Evolutionary conservation across 75 land plant genomes (phyloP).

Genomic region (Sequoiadendron giganteum): DNA sequence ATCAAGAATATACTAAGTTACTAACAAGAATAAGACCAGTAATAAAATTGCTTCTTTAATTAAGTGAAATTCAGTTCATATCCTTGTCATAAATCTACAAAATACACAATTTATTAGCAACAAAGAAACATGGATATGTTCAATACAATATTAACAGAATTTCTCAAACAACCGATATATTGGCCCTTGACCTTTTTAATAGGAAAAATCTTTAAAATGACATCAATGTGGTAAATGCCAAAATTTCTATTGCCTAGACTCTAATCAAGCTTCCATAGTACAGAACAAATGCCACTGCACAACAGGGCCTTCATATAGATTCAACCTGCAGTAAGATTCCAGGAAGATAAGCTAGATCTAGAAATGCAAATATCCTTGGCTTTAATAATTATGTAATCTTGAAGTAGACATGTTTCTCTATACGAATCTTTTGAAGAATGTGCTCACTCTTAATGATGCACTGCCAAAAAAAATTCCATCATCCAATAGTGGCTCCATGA

Average conservation of each 20-base stretch:
- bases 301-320: neutral
- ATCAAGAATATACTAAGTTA: neutral
- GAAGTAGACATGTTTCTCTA: neutral
- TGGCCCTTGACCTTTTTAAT: neutral
- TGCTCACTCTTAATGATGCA: neutral
- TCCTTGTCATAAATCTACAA: neutral
- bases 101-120: neutral
- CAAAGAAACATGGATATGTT: neutral
- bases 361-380: neutral
- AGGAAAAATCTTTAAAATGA: neutral
- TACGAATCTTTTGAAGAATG: neutral
- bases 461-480: neutral
- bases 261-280: neutral
- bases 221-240: neutral
- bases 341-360: neutral
- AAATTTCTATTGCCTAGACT: neutral
- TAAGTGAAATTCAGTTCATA: neutral
- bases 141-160: neutral
- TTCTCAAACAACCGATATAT: neutral
- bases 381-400: neutral
- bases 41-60: neutral
- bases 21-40: neutral
- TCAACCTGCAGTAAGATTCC: neutral
- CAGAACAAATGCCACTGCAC: neutral
- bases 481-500: neutral